These are phyloP conservation scores for Parsonsia alboflavescens DNA, from an alignment of 257 asterid species.

Conservation along the genomic window DNA sequence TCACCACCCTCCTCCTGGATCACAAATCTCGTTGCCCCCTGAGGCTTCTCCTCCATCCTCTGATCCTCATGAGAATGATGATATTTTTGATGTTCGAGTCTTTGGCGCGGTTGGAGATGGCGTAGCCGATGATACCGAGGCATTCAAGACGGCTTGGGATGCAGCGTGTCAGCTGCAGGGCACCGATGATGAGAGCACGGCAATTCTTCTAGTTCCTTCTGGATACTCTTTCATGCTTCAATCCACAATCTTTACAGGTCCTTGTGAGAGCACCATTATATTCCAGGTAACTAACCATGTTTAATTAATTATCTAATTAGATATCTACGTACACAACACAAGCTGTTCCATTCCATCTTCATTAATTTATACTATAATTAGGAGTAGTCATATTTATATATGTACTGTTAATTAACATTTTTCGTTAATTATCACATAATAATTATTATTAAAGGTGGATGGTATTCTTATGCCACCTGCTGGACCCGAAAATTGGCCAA, in stretches of 20 bases:
- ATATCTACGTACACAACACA: too few species aligned
- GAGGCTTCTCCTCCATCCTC: conserved; percentile 29
- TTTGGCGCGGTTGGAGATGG: conserved; percentile 57
- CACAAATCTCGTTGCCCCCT: conserved; percentile 33
- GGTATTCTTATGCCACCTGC: conserved; percentile 57
- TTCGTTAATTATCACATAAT: background rate
- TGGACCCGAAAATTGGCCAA: conserved; percentile 57
- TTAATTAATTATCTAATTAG: too few species aligned
- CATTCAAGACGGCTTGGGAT: conserved; percentile 55
- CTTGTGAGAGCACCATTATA: conserved; percentile 39
- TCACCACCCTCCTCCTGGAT: conserved; percentile 21
- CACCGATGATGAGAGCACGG: conserved; percentile 12
- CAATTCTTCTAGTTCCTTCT: conserved; percentile 36
- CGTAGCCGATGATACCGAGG: conserved; percentile 40
- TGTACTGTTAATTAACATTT: too few species aligned
- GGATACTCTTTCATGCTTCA: conserved; percentile 46
- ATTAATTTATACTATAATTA: too few species aligned
- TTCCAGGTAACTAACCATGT: conserved; percentile 33
- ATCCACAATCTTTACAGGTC: conserved; percentile 59
- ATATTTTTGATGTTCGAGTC: conserved; percentile 36
- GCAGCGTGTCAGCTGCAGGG: conserved; percentile 34
- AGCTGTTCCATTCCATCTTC: too few species aligned
- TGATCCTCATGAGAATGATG: background rate
- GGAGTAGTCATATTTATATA: too few species aligned
- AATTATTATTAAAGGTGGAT: conserved; percentile 37